A percentile compares a stretch with the other conserved stretches of the same genome.
These are phyloP conservation scores for Delonix regia DNA, from an alignment of 306 rosid species.

Conservation along the genomic window DNA sequence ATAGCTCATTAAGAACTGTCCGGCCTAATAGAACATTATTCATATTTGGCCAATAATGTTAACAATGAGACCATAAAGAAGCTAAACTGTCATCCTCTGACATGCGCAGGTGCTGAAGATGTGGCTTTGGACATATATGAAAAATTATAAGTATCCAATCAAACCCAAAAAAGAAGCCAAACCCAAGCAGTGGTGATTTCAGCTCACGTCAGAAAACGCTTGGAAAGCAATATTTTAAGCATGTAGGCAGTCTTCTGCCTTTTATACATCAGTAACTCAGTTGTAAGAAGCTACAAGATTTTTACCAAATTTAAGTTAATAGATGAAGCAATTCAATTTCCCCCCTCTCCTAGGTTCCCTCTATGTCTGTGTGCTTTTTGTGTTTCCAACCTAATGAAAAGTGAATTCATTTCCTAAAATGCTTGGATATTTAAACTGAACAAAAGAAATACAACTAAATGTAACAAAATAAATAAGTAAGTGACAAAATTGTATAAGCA, in stretches of 20 bases:
- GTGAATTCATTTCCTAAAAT: constrained; percentile 7
- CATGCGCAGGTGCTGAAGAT: constrained; percentile 12
- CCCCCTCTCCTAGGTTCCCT: neutral
- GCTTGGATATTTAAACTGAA: constrained; percentile 29
- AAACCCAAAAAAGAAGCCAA: constrained; percentile 30
- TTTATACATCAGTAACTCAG: neutral
- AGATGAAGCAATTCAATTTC: constrained; percentile 6
- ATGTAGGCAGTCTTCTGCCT: neutral
- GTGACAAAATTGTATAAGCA: constrained; percentile 14
- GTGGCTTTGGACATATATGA: neutral
- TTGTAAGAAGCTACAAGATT: constrained; percentile 7
- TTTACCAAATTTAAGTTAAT: neutral
- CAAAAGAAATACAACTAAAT: constrained; percentile 9
- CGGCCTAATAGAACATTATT: constrained; percentile 23
- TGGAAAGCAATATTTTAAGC: neutral
- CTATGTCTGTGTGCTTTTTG: neutral
- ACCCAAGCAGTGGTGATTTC: constrained; percentile 19
- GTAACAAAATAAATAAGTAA: neutral
- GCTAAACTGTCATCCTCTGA: constrained; percentile 18
- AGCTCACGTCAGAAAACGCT: neutral
- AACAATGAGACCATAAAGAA: constrained; percentile 7
- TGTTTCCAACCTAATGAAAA: neutral
- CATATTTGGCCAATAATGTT: constrained; percentile 14
- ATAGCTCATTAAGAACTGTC: constrained; percentile 25
- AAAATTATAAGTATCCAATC: constrained; percentile 7